Conservation (phyloP, 225 moss, liverwort and hornwort species). For the Anthoceros angustus region DNA sequence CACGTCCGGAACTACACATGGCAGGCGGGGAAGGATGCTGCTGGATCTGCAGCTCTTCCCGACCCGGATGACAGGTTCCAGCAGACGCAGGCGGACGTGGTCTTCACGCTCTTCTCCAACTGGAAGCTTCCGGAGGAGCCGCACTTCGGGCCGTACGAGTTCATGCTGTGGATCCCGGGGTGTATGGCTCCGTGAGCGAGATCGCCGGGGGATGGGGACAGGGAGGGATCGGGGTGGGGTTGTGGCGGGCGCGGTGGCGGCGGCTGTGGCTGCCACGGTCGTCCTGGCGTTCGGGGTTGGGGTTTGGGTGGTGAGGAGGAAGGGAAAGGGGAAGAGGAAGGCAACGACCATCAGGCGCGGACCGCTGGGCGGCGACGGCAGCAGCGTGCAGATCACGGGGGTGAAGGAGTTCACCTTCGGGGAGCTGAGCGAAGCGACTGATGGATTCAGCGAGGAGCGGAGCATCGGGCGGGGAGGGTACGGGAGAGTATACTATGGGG, state of each 20-base stretch:
- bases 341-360: neutral
- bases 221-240: neutral
- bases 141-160: no score
- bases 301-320: neutral
- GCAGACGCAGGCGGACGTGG: constrained; percentile 29
- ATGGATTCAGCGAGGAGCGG: constrained; percentile 26
- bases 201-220: neutral
- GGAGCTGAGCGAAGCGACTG: constrained; percentile 32
- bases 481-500: constrained; percentile 47
- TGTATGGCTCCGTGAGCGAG: constrained; percentile 40
- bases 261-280: no score
- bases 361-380: no score
- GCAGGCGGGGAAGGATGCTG: constrained; percentile 34
- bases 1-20: constrained; percentile 28
- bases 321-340: neutral
- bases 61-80: constrained; percentile 13
- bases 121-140: constrained; percentile 27
- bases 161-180: constrained; percentile 29
- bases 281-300: no score
- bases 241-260: neutral
- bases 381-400: constrained; percentile 22
- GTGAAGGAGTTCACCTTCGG: constrained; percentile 33
- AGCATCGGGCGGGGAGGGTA: constrained; percentile 52
- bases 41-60: constrained; percentile 44
- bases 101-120: constrained; percentile 21